Evolutionary conservation across 2,329 filamentous ascomycete species (phyloP).

Genomic region (Fusarium newnesense): DNA sequence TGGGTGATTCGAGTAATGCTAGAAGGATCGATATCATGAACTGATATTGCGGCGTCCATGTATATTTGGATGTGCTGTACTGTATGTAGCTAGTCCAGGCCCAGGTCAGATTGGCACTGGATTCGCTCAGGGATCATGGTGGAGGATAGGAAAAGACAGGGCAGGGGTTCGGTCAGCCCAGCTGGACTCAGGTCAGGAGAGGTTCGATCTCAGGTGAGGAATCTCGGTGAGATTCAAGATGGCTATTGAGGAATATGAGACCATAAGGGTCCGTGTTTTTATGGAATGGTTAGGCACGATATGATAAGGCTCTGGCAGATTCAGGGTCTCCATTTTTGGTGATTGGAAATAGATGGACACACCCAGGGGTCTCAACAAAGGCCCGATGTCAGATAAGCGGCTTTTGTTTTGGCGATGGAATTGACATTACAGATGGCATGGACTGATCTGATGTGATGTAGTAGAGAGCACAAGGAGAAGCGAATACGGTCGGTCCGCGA

Average conservation of each 20-base stretch:
- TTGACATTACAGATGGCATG: conserved; percentile 33
- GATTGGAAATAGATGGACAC: conserved; percentile 4
- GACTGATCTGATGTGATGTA: conserved; percentile 21
- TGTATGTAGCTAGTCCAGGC: conserved; percentile 9
- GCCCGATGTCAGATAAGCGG: conserved; percentile 35
- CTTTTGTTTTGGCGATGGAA: conserved; percentile 31
- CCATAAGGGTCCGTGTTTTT: conserved; percentile 25
- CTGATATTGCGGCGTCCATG: conserved; percentile 12
- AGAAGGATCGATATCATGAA: conserved; percentile 29
- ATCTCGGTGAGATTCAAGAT: conserved; percentile 40
- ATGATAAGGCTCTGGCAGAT: not conserved
- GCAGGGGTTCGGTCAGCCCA: conserved; percentile 37
- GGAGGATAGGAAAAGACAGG: conserved; percentile 14
- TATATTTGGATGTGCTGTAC: not conserved
- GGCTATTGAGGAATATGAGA: conserved; percentile 26
- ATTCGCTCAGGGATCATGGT: conserved; percentile 33
- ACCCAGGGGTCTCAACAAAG: conserved; percentile 19
- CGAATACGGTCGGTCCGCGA: conserved; percentile 42
- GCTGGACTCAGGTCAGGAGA: conserved; percentile 37
- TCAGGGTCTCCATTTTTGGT: not conserved
- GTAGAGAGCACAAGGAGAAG: not conserved
- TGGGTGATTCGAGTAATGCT: not conserved
- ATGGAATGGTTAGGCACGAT: not conserved
- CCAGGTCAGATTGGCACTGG: conserved; percentile 17
- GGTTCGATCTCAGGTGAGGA: conserved; percentile 39